Percentiles rank a stretch among this genome's conserved stretches.
Evolutionary conservation across 164 flowering plant genomes (phyloP).

Genomic region (Aristolochia californica): DNA sequence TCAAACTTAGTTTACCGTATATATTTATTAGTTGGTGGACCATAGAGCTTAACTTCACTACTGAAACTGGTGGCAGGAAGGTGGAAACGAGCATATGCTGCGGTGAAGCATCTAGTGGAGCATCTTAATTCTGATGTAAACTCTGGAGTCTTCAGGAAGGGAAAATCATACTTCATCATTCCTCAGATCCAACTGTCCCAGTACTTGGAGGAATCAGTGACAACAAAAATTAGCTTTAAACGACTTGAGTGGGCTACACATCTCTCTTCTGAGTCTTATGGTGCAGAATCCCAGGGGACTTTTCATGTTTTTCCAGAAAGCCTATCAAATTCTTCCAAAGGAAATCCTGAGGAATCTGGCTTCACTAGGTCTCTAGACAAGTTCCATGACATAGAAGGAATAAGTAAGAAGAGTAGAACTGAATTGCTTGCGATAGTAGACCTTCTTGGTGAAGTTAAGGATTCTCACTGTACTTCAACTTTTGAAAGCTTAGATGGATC

Average conservation of each 20-base stretch:
- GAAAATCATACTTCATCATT: slow-evolving; percentile 18
- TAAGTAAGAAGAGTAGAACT: slow-evolving; percentile 36
- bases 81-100: slow-evolving; percentile 66
- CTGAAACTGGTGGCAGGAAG: slow-evolving; percentile 40
- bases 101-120: slow-evolving; percentile 57
- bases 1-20: too few species aligned
- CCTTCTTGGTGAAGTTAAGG: slow-evolving; percentile 64
- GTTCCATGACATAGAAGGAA: slow-evolving; percentile 18
- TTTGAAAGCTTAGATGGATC: slow-evolving; percentile 86
- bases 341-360: slow-evolving; percentile 33
- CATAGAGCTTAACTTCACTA: too few species aligned
- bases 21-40: too few species aligned
- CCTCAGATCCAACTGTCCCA: slow-evolving; percentile 50
- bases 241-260: slow-evolving; percentile 43
- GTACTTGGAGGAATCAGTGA: slow-evolving; percentile 41
- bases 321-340: slow-evolving; percentile 19
- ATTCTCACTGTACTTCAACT: slow-evolving; percentile 36
- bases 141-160: slow-evolving; percentile 14
- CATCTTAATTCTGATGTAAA: slow-evolving; percentile 26
- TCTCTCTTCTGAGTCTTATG: slow-evolving; percentile 10
- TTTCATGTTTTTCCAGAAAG: slow-evolving; percentile 16
- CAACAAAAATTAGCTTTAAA: slow-evolving; percentile 22
- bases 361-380: slow-evolving; percentile 46
- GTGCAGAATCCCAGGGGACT: slow-evolving; percentile 22
- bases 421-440: slow-evolving; percentile 58